These are phyloP conservation scores for Lepraria neglecta DNA, from an alignment of 495 filamentous ascomycete genomes.

Conservation along the genomic window DNA sequence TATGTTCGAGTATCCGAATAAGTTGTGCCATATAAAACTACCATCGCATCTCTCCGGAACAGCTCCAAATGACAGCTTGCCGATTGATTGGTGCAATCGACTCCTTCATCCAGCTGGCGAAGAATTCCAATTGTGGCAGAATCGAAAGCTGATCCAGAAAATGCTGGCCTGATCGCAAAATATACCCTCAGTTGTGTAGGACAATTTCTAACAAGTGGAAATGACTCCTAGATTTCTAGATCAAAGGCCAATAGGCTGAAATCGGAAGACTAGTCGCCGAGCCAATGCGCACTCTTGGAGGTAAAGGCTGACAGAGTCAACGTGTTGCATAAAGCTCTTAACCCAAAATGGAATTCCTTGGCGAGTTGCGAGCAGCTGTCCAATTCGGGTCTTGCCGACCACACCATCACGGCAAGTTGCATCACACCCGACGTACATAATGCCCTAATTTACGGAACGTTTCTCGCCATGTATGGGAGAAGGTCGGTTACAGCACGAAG, in stretches of 20 bases:
- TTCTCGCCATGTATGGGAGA: no score
- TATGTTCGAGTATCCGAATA: conserved; percentile 3
- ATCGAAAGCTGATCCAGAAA: not conserved
- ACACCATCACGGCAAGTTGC: no score
- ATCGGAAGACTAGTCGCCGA: not conserved
- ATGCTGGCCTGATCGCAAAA: not conserved
- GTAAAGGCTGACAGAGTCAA: conserved; percentile 6
- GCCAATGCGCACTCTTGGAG: not conserved
- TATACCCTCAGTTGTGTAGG: no score
- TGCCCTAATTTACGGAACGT: no score
- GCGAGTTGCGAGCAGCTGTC: not conserved
- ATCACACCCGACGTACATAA: no score
- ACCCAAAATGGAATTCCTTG: not conserved
- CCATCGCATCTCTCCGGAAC: not conserved
- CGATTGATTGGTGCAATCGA: not conserved
- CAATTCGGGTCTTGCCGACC: not conserved
- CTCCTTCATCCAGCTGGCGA: conserved; percentile 4
- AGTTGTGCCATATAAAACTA: not conserved
- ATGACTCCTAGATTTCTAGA: no score
- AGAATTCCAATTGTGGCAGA: not conserved
- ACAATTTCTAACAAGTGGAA: no score
- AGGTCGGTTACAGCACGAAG: no score
- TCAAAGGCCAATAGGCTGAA: not conserved
- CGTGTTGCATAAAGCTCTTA: not conserved
- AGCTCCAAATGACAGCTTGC: not conserved